Base-by-base conservation (phyloP, 2,329 filamentous ascomycete genomes). In the Penicillium sp. region DNA sequence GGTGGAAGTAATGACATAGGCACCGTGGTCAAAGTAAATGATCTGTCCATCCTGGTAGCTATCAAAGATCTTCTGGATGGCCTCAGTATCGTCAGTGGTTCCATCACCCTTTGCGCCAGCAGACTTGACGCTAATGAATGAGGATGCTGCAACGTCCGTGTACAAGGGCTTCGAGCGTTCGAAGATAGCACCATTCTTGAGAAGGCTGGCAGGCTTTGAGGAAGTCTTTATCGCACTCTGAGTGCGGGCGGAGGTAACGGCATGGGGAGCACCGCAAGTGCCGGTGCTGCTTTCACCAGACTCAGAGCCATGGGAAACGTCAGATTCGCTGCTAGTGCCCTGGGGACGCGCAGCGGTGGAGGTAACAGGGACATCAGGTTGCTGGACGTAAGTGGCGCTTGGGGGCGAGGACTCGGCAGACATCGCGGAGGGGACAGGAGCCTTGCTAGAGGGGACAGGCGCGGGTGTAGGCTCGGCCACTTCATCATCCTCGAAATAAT, bases 141-240 rank as follows among this genome's bases (percentile, higher is more conserved):
- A 82, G 56, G 79, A 81, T n/a, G 80, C 82, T 3, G 85, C 74
- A 2, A 90, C 74, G 39, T 78, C 76, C 68, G 89, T 84, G 70
- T 97, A 99, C 72, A 96, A 90, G 13, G 94, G 94, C 81, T 94
- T 96, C 72, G 86, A 88, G 62, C 89, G 88, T 60, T 91, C 88
- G 70, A 92, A 91, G 64, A 97, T 79, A 35, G 83, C 85, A 61
- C 89, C 90, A 23, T 79, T 72, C 36, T 73, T 72, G 59, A 92
- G 79, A 14, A 97, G 85, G 23, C 72, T 76, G 11, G 78, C 73
- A 7, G 91, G 89, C 76, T 90, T 93, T 51, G 75, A 69, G 36
- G 84, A 76, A 26, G 79, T 76, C 57, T 70, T 77, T 61, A 84
- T 78, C 7, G 79, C 63, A 35, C 76, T 83, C 74, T 94, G 90